Conservation (phyloP, 352 stramenopile genomes). For the Phytophthora sp. region DNA sequence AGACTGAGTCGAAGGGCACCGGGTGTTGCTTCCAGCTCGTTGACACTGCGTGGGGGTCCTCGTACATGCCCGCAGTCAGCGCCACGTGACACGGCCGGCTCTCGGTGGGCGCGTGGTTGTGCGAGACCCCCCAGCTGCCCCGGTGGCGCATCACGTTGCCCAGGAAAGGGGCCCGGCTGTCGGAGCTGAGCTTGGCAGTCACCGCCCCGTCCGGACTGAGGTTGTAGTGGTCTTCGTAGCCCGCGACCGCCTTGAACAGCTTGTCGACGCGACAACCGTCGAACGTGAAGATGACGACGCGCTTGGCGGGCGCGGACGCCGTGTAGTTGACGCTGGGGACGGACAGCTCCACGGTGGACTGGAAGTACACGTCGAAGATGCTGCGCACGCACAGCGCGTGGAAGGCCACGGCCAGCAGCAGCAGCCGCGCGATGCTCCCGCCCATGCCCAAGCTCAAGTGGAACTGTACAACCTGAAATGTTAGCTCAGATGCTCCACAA, state of each 20-base stretch:
- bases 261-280: conserved; percentile 86
- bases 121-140: conserved; percentile 83
- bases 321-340: conserved; percentile 54
- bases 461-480: neutral
- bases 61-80: conserved; percentile 87
- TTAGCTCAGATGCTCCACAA: no score
- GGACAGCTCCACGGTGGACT: conserved; percentile 68
- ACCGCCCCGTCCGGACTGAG: conserved; percentile 8
- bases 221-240: conserved; percentile 16
- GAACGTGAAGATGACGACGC: conserved; percentile 79
- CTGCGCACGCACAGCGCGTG: conserved; percentile 81
- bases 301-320: conserved; percentile 51
- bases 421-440: conserved; percentile 33
- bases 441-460: neutral
- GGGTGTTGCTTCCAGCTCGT: conserved; percentile 85
- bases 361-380: conserved; percentile 91
- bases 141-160: conserved; percentile 61
- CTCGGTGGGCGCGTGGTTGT: conserved; percentile 86
- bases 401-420: conserved; percentile 79
- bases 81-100: conserved; percentile 82
- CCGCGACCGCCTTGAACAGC: conserved; percentile 70
- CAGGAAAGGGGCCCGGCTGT: conserved; percentile 66
- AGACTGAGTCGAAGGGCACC: conserved; percentile 86
- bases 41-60: conserved; percentile 84
- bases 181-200: neutral